Conservation (phyloP, 2,329 filamentous ascomycete species). For the Scleromitrula shiraiana region DNA sequence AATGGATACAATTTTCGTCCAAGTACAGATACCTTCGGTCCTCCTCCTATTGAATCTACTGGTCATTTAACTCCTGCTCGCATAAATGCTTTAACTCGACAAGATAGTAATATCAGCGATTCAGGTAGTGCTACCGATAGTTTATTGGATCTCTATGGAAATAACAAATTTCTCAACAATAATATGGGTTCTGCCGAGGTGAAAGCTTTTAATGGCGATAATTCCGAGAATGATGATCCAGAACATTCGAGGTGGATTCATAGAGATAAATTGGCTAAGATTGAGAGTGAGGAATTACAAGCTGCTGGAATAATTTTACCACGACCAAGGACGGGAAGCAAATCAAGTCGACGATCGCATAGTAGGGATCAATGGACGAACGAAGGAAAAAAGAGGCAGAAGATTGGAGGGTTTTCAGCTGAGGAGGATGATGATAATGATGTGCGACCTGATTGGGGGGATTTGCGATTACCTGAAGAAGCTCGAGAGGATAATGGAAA, state of each 20-base stretch:
- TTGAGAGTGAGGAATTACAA: conserved; percentile 73
- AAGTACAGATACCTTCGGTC: conserved; percentile 1
- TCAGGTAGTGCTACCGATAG: conserved; percentile 38
- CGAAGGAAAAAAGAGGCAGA: conserved; percentile 34
- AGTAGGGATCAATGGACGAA: conserved; percentile 29
- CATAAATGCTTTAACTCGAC: conserved; percentile 32
- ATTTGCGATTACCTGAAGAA: conserved; percentile 70
- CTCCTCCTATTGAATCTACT: conserved; percentile 18
- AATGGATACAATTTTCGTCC: conserved; percentile 11
- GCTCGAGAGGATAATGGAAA: conserved; percentile 53
- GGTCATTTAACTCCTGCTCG: conserved; percentile 30
- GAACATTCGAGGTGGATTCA: conserved; percentile 78
- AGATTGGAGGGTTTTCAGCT: conserved; percentile 31
- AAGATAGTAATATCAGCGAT: conserved; percentile 35
- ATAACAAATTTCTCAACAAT: conserved; percentile 20
- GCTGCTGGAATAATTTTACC: conserved; percentile 64
- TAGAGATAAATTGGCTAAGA: conserved; percentile 72
- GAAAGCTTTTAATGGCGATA: conserved; percentile 16
- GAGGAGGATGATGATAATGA: conserved; percentile 33
- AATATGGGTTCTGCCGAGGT: conserved; percentile 24
- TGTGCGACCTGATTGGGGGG: conserved; percentile 53
- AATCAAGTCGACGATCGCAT: conserved; percentile 35
- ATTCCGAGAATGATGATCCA: conserved; percentile 33
- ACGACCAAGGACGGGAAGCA: conserved; percentile 43
- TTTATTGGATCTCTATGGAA: conserved; percentile 36